Conservation (phyloP, 371 early-diverging fungal genomes). For the Lichtheimia hyalospora region DNA sequence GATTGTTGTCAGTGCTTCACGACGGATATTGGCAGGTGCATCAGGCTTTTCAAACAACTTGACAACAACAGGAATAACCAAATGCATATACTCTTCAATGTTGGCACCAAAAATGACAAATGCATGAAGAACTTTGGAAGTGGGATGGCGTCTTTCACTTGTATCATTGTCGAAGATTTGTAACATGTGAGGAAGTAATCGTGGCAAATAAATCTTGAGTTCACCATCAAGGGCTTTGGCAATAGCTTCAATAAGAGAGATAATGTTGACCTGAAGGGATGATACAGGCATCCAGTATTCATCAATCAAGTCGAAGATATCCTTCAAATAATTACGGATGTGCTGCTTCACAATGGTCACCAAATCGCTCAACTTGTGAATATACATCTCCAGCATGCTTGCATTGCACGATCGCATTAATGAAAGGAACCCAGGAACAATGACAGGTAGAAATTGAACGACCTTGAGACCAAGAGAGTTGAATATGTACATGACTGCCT, state of each 20-base stretch:
- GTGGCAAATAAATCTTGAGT: conserved; percentile 81
- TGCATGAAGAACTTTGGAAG: conserved; percentile 80
- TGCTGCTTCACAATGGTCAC: conserved; percentile 91
- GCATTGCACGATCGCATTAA: conserved; percentile 79
- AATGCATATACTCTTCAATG: conserved; percentile 92
- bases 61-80: conserved; percentile 89
- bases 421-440: conserved; percentile 66
- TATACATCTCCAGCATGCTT: conserved; percentile 86
- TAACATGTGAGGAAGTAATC: conserved; percentile 63
- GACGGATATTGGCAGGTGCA: conserved; percentile 64
- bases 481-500: conserved; percentile 94
- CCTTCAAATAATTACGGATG: conserved; percentile 82
- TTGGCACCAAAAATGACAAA: conserved; percentile 86
- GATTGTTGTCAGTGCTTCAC: conserved; percentile 77
- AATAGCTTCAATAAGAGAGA: conserved; percentile 85
- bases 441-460: conserved; percentile 78
- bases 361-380: conserved; percentile 82
- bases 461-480: conserved; percentile 84
- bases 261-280: conserved; percentile 77
- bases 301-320: conserved; percentile 78
- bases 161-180: conserved; percentile 81
- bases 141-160: conserved; percentile 71
- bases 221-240: conserved; percentile 87
- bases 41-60: conserved; percentile 78
- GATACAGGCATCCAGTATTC: conserved; percentile 78